Base-by-base conservation (phyloP, 345 rosid species). In the Eutrema japonicum region DNA sequence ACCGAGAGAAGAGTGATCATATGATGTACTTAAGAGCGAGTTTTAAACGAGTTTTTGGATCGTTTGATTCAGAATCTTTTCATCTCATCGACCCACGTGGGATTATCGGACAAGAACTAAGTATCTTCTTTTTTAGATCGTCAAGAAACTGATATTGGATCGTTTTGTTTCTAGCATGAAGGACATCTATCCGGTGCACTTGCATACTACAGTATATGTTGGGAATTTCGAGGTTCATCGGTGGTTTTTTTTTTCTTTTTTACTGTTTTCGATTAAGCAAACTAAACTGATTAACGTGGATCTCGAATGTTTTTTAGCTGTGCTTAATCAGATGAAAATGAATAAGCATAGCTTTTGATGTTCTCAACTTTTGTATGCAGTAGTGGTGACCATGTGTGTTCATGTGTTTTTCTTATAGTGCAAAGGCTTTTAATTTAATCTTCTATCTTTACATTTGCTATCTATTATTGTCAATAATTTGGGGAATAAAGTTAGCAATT, bases 41-140 rank as follows among this genome's bases (percentile, higher is more conserved):
- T 42, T 90, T 88, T 62, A 77, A 81, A 60, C 82, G 84, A 26
- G 79, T 86, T 48, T 65, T 76, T 48, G 80, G 89, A 5, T 85
- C 91, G 0, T 43, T 78, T 4, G 66, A 83, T 41, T 84, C 93
- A 2, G 90, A 88, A 72, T 86, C 96, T 49, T 90, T 86, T 72
- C 93, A 85, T 67, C 74, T 90, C 76, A 81, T 90, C 8, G 93
- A 88, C 36, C 96, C 91, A 0, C 84, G 83, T 13, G 89, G 91
- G 26, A 70, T 79, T 52, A 82, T 85, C 5, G 91, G 91, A 45
- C 93, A 90, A 78, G 93, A 90, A 73, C 80, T 90, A 29, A 88
- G 96, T 62, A 78, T 90, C 58, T 88, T 85, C 86, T 78, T 90
- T 77, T 68, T 76, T 46, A 83, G 91, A 30, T 87, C 83, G 4